A percentile compares a stretch with the other conserved stretches of the same genome.
These are phyloP conservation scores for Rhododendron vialii DNA, from an alignment of 148 eudicot species.

Conservation along the genomic window DNA sequence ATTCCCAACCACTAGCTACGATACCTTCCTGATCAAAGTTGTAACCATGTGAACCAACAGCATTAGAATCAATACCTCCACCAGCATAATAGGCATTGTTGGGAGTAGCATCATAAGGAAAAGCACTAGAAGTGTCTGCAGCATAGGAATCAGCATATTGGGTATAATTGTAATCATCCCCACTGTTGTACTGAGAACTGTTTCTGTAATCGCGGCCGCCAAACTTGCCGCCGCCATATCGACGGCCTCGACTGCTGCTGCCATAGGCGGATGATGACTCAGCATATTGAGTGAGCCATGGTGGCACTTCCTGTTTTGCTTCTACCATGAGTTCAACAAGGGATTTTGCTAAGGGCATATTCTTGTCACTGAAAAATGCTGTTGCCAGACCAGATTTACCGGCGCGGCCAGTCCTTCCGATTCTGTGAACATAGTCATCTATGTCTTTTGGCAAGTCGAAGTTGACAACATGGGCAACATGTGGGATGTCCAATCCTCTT, in stretches of 20 bases:
- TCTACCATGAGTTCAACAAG: slow-evolving; percentile 61
- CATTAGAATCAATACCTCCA: slow-evolving; percentile 1
- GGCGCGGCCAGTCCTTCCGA: slow-evolving; percentile 77
- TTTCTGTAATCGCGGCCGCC: slow-evolving; percentile 53
- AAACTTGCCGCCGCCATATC: slow-evolving; percentile 40
- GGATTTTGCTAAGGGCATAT: slow-evolving; percentile 46
- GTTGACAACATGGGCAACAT: slow-evolving; percentile 72
- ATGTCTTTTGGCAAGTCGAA: slow-evolving; percentile 66
- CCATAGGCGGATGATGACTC: slow-evolving; percentile 21
- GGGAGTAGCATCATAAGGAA: background rate
- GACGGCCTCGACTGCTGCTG: slow-evolving; percentile 29
- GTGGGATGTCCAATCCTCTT: slow-evolving; percentile 66
- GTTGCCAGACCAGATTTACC: slow-evolving; percentile 76
- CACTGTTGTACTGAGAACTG: slow-evolving; percentile 8
- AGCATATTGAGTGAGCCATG: slow-evolving; percentile 56
- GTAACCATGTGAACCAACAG: slow-evolving; percentile 21
- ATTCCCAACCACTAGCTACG: slow-evolving; percentile 61
- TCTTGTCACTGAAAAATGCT: slow-evolving; percentile 65
- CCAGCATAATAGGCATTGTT: background rate
- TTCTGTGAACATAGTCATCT: slow-evolving; percentile 67
- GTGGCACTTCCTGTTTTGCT: slow-evolving; percentile 58
- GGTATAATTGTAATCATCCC: slow-evolving; percentile 23
- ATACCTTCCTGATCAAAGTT: slow-evolving; percentile 34
- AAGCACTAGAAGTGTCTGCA: background rate
- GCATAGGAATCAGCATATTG: slow-evolving; percentile 18